Evolutionary conservation across 2,329 filamentous ascomycete genomes (phyloP).

Genomic region (Alternaria hordeiaustralica): DNA sequence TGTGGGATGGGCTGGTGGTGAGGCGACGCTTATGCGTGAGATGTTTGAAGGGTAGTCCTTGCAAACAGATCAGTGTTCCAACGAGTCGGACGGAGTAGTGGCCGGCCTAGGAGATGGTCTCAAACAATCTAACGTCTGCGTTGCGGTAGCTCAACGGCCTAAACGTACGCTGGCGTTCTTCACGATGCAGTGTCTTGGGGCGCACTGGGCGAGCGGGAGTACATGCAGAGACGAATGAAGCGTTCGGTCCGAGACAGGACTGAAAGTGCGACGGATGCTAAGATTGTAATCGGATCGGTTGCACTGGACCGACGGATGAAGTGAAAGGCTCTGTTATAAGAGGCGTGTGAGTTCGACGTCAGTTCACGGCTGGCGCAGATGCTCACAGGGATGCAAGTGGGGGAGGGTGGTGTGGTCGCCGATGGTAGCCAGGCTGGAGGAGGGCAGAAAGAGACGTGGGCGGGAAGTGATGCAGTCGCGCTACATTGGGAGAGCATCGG

Average conservation of each 20-base stretch:
- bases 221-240: slow-evolving; percentile 44
- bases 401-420: slow-evolving; percentile 32
- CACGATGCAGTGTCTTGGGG: slow-evolving; percentile 30
- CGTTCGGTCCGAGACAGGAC: slow-evolving; percentile 45
- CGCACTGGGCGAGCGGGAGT: slow-evolving; percentile 41
- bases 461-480: slow-evolving; percentile 31
- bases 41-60: slow-evolving; percentile 46
- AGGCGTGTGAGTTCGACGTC: slow-evolving; percentile 25
- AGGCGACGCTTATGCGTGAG: slow-evolving; percentile 38
- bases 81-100: slow-evolving; percentile 32
- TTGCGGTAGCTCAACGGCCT: slow-evolving; percentile 41
- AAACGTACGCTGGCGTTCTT: slow-evolving; percentile 38
- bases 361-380: slow-evolving; percentile 23
- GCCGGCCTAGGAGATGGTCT: slow-evolving; percentile 40
- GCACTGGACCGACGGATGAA: slow-evolving; percentile 28
- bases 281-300: slow-evolving; percentile 38
- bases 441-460: slow-evolving; percentile 18
- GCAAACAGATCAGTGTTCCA: slow-evolving; percentile 39
- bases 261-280: slow-evolving; percentile 41
- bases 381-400: slow-evolving; percentile 12
- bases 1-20: slow-evolving; percentile 31
- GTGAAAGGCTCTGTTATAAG: slow-evolving; percentile 27
- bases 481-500: slow-evolving; percentile 41
- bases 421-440: slow-evolving; percentile 28
- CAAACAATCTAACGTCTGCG: slow-evolving; percentile 44